phyloP scores from a whole-genome alignment of 2,329 filamentous ascomycete genomes.

The Colletotrichum tofieldiae region DNA sequence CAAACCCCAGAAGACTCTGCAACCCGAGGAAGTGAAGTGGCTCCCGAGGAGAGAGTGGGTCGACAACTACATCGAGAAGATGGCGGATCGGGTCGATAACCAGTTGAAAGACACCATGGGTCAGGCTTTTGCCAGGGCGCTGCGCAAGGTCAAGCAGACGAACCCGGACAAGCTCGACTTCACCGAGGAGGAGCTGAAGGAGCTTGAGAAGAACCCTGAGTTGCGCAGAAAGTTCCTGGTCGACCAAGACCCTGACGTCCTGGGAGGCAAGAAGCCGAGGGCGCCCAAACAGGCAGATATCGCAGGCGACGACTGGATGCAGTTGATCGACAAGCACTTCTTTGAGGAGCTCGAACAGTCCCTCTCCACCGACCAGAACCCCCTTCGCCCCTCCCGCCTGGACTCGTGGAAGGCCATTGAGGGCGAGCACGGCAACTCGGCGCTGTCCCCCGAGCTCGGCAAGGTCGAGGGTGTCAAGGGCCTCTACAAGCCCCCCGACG shows the following conservation, averaged over 20 bases:
- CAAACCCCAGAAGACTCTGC: constrained; percentile 64
- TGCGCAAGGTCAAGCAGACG: constrained; percentile 60
- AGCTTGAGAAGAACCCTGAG: constrained; percentile 58
- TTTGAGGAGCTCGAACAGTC: constrained; percentile 46
- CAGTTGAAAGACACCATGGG: constrained; percentile 61
- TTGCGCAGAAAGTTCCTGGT: constrained; percentile 57
- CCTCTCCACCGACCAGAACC: constrained; percentile 47
- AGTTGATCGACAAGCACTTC: constrained; percentile 47
- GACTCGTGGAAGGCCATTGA: constrained; percentile 53
- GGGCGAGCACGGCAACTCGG: constrained; percentile 55
- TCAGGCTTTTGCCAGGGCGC: constrained; percentile 58
- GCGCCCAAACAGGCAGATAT: constrained; percentile 14
- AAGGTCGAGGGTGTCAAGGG: constrained; percentile 69
- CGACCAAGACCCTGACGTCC: constrained; percentile 44
- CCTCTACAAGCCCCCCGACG: constrained; percentile 63
- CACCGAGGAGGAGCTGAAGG: constrained; percentile 64
- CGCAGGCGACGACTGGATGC: constrained; percentile 26
- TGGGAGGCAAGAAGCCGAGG: constrained; percentile 13
- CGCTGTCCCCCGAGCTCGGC: constrained; percentile 65
- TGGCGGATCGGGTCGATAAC: constrained; percentile 60
- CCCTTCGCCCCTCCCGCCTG: constrained; percentile 52
- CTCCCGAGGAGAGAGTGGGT: constrained; percentile 75
- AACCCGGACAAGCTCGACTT: constrained; percentile 69
- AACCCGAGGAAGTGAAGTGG: constrained; percentile 70
- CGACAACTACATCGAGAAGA: constrained; percentile 69